A percentile compares a stretch with the other conserved stretches of the same genome.
phyloP scores from a whole-genome alignment of 78 protist genomes.

The Goniomonas avonlea region DNA sequence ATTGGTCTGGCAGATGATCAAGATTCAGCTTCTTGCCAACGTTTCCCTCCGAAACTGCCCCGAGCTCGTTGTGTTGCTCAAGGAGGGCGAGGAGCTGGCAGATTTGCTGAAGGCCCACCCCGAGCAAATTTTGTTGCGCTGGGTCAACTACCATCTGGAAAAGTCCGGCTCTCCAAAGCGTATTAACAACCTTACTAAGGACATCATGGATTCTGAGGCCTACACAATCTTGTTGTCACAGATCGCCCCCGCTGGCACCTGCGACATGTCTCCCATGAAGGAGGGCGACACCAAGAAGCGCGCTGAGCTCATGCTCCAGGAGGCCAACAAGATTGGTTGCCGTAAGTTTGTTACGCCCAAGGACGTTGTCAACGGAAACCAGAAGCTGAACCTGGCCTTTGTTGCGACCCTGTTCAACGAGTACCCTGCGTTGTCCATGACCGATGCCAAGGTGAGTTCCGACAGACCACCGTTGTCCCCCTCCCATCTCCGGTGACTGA shows the following conservation, averaged over 20 bases:
- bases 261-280: slow-evolving; percentile 51
- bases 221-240: slow-evolving; percentile 78
- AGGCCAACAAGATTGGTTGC: slow-evolving; percentile 80
- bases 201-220: slow-evolving; percentile 55
- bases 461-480: too few relatives aligned
- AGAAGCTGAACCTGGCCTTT: slow-evolving; percentile 78
- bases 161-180: slow-evolving; percentile 63
- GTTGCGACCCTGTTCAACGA: slow-evolving; percentile 87
- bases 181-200: slow-evolving; percentile 72
- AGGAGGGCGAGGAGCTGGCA: slow-evolving; percentile 78
- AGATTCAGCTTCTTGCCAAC: neutral
- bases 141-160: slow-evolving; percentile 89
- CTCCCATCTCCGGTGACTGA: too few relatives aligned
- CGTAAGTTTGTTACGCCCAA: slow-evolving; percentile 62
- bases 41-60: slow-evolving; percentile 78
- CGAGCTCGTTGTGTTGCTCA: slow-evolving; percentile 75
- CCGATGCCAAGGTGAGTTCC: slow-evolving; percentile 50
- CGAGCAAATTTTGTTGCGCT: slow-evolving; percentile 79
- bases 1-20: slow-evolving; percentile 87
- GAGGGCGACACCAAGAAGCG: slow-evolving; percentile 44
- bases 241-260: slow-evolving; percentile 51
- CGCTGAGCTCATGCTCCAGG: slow-evolving; percentile 64
- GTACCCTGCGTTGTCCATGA: slow-evolving; percentile 65
- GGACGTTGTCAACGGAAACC: slow-evolving; percentile 68
- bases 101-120: slow-evolving; percentile 68